Conservation (phyloP, 495 filamentous ascomycete genomes). For the Chaetomium cochliodes region DNA sequence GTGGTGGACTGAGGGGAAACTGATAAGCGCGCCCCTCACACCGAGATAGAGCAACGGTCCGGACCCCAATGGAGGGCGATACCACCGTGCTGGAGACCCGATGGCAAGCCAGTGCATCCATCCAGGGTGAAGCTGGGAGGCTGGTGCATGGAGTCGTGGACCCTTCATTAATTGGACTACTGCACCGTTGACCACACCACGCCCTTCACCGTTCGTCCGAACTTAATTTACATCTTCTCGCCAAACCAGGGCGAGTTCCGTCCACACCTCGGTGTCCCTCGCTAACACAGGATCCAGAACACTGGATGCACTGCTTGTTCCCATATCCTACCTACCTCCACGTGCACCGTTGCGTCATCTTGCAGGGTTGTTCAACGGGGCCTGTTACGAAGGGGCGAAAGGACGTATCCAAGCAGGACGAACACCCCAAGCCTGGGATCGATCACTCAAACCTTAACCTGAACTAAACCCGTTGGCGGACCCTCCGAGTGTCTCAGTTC, state of each 20-base stretch:
- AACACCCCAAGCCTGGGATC: background rate
- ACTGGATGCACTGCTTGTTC: background rate
- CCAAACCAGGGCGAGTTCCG: too few species aligned
- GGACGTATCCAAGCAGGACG: background rate
- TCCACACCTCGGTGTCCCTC: too few species aligned
- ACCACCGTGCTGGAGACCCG: background rate
- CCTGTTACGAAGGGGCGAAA: background rate
- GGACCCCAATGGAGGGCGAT: background rate
- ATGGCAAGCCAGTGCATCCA: background rate
- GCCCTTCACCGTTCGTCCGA: too few species aligned
- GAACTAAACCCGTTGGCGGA: background rate
- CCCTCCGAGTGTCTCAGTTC: background rate
- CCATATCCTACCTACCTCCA: background rate
- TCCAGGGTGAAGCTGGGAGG: too few species aligned
- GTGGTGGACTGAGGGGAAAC: background rate
- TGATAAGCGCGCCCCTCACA: background rate
- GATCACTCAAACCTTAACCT: background rate
- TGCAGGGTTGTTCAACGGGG: background rate
- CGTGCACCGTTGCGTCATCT: background rate
- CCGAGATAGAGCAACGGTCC: background rate
- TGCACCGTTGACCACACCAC: background rate
- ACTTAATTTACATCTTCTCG: too few species aligned
- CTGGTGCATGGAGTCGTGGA: background rate
- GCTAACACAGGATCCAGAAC: too few species aligned
- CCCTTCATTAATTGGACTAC: background rate